Base-by-base conservation (phyloP, 495 filamentous ascomycete genomes). In the Pseudoneurospora amorphoporcata region DNA sequence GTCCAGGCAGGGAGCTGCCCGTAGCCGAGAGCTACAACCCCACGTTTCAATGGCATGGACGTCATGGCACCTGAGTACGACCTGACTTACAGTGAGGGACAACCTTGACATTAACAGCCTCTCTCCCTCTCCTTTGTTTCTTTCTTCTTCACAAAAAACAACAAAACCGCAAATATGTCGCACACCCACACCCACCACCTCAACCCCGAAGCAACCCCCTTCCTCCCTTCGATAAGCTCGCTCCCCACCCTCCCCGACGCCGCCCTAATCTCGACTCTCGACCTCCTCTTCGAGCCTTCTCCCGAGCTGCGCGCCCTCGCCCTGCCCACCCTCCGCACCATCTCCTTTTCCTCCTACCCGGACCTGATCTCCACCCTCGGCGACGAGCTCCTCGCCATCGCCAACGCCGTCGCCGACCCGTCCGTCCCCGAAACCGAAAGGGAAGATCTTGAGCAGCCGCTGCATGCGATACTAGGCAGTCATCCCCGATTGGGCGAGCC, bases 401-500 rank as follows among this genome's bases (percentile, higher is more conserved):
- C 74, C 38, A 43, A 71, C 10, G 65, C 71, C 35, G 69, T 72
- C 23, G n/a, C 61, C 7, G 71, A 69, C 10, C 39, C 37, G 14
- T 73, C 72, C 2, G 68, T 73, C 23, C 58, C 76, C 12, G 23
- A 76, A 4, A 69, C 70, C 0, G 73, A 74, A 8, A 41, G 45
- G 23, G 29, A 65, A 17, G 35, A 65, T 3, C 35, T 65, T 3
- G 16, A 65, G 14, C 12, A 29, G 0, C 78, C 72, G 17, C 77
- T 86, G 17, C 79, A 92, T 43, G 85, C 84, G 32, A 95, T 98
- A 73, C 84, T 98, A 19, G 90, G 88, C n/a, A 90, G 92, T 61
- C 95, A 99, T 81, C 95, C 95, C 7, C 87, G 95, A 4, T 84
- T 99, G 72, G 95, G 95, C 39, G 91, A 88, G 77, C 90, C 89